Base-by-base conservation (phyloP, 495 filamentous ascomycete species). In the Tetracladium marchalianum region DNA sequence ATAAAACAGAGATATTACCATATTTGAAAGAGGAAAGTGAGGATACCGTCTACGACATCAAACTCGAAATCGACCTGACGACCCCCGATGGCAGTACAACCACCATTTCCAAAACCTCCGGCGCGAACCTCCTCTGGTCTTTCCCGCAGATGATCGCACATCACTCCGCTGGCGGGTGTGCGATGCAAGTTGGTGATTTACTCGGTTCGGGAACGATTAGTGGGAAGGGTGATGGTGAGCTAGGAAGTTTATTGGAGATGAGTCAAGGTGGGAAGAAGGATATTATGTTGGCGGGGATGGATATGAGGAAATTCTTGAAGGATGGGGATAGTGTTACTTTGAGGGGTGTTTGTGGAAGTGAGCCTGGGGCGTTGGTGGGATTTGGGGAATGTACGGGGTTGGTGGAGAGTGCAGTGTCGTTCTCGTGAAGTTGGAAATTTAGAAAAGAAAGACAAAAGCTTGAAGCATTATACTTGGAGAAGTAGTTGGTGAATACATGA, bases 271-370 rank as follows among this genome's bases (percentile, higher is more conserved):
- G 77, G 0, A 92, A 84, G 67, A 71, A 71, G 40, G 71, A 80
- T 6, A 66, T 87, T 18, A 69, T 77, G 61, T 68, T 90, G 18
- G 67, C 71, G 0, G 83, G 82, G 34, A 84, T 80, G 52, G 83
- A 83, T 31, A 71, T 82, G 52, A 74, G 90, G 38, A 69, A 67
- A 34, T 95, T 90, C 60, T 64, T 97, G 37, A 75, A 87, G 60
- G 90, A 97, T 61, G 89, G 89, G 0, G 90, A 97, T 57, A 80
- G 70, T 3, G 66, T 95, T 27, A 76, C 72, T 11, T 67, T 97
- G 11, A 71, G 76, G 10, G 90, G 89, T 1, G 70, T 68, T 17
- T 27, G 22, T 27, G 77, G 77, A 1, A 64, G 63, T 4, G 70
- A 72, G 17, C 72, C 74, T 10, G 79, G 79, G 1, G 70, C 58